Percentiles rank a stretch among this genome's conserved stretches.
Evolutionary conservation across 345 rosid genomes (phyloP).

Genomic region (Clausena lansium): DNA sequence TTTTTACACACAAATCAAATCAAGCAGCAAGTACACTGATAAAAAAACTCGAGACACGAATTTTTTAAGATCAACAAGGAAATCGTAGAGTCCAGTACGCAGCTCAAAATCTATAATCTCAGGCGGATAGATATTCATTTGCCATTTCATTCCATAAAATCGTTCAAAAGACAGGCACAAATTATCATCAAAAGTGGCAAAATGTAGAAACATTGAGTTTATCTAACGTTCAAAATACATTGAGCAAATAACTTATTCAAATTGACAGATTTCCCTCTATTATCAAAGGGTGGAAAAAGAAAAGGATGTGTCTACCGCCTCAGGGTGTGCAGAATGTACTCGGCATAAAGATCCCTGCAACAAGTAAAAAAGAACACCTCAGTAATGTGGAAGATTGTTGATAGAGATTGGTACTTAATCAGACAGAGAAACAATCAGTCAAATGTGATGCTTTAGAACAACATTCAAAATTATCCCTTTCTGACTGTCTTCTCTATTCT

Average conservation of each 20-base stretch:
- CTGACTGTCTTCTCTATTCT: not conserved
- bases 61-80: not conserved
- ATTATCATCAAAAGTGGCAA: conserved; percentile 1
- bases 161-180: not conserved
- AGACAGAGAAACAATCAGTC: not conserved
- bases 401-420: not conserved
- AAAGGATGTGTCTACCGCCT: conserved; percentile 43
- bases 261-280: not conserved
- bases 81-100: not conserved
- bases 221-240: not conserved
- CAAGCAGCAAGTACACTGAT: not conserved
- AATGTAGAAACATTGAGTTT: conserved; percentile 1
- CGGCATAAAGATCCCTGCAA: conserved; percentile 90
- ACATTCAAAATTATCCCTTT: not conserved
- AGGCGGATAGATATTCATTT: not conserved
- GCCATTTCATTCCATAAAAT: not conserved
- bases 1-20: not conserved
- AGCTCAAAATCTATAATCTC: not conserved
- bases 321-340: conserved; percentile 70
- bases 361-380: conserved; percentile 19
- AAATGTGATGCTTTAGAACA: not conserved
- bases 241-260: conserved; percentile 16
- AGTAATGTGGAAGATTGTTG: not conserved
- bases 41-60: not conserved
- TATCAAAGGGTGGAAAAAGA: not conserved